Conservation (phyloP, 202 grass and related monocot species). For the Schoenoplectus tabernaemontani region DNA sequence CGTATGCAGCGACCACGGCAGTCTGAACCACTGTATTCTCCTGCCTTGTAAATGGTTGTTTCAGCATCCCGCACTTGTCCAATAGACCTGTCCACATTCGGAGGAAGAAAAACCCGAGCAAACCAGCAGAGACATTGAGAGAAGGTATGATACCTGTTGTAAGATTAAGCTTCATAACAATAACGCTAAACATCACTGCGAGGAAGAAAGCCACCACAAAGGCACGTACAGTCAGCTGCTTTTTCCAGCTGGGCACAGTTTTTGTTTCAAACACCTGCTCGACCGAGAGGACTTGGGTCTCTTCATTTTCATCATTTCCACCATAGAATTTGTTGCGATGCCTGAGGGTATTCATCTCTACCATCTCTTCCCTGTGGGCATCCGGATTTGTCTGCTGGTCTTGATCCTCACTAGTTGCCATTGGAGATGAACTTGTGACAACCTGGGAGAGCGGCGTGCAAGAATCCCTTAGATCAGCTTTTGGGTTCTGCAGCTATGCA, state of each 20-base stretch:
- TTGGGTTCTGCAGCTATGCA: not conserved
- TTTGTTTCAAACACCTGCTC: conserved; percentile 24
- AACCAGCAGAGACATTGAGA: conserved; percentile 36
- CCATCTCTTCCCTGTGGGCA: not conserved
- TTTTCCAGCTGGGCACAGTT: conserved; percentile 23
- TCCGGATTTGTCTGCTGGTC: not conserved
- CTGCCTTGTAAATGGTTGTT: conserved; percentile 62
- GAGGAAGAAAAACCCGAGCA: conserved; percentile 38
- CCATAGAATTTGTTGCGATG: conserved; percentile 29
- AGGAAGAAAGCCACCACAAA: conserved; percentile 31
- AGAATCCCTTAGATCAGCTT: not conserved
- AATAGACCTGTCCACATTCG: not conserved
- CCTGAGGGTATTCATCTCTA: conserved; percentile 34
- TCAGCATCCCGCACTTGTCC: conserved; percentile 22
- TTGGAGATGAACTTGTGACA: not conserved
- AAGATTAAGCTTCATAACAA: conserved; percentile 45
- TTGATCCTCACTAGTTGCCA: not conserved
- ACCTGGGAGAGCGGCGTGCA: not conserved
- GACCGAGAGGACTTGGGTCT: not conserved
- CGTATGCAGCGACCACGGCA: conserved; percentile 75
- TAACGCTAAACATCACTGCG: conserved; percentile 32
- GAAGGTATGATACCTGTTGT: conserved; percentile 41
- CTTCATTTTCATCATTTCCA: not conserved
- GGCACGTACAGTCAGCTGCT: conserved; percentile 31
- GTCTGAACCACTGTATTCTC: conserved; percentile 99